These are phyloP conservation scores for Golubevia pallescens DNA, from an alignment of 1,284 basidiomycete species.

Conservation along the genomic window DNA sequence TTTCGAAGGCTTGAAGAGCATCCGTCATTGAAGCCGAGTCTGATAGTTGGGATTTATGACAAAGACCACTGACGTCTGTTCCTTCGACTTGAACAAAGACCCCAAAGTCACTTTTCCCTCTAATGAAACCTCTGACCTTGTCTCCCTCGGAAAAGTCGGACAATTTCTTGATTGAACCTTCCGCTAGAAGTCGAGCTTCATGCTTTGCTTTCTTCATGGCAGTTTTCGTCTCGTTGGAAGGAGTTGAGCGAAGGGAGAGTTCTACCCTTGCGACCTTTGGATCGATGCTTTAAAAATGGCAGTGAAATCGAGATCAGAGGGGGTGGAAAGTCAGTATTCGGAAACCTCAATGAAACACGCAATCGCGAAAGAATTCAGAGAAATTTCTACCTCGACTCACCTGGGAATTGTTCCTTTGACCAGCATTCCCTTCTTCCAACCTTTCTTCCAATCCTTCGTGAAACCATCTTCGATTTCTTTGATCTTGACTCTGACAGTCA, in stretches of 20 bases:
- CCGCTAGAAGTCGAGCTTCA: slow-evolving; percentile 68
- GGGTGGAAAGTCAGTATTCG: slow-evolving; percentile 15
- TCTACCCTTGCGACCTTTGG: slow-evolving; percentile 78
- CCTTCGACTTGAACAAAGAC: slow-evolving; percentile 87
- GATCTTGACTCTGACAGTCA: slow-evolving; percentile 92
- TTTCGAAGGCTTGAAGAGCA: slow-evolving; percentile 81
- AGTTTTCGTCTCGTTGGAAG: slow-evolving; percentile 66
- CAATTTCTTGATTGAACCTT: slow-evolving; percentile 12
- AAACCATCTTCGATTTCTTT: slow-evolving; percentile 76
- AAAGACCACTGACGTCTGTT: slow-evolving; percentile 83
- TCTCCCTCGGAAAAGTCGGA: slow-evolving; percentile 59
- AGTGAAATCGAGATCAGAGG: slow-evolving; percentile 12
- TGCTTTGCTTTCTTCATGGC: slow-evolving; percentile 70
- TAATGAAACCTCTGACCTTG: slow-evolving; percentile 62
- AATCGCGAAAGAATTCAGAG: neutral
- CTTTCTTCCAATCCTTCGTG: slow-evolving; percentile 93
- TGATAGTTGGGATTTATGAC: slow-evolving; percentile 82
- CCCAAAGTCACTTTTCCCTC: slow-evolving; percentile 79
- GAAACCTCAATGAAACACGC: slow-evolving; percentile 1
- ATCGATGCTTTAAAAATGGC: slow-evolving; percentile 71
- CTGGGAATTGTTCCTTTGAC: slow-evolving; percentile 83
- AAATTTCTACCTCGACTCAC: slow-evolving; percentile 66
- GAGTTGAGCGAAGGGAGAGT: slow-evolving; percentile 76
- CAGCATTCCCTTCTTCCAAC: slow-evolving; percentile 80
- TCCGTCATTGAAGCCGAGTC: slow-evolving; percentile 61